phyloP scores from a whole-genome alignment of 139 green algal genomes.

The Volvox africanus region DNA sequence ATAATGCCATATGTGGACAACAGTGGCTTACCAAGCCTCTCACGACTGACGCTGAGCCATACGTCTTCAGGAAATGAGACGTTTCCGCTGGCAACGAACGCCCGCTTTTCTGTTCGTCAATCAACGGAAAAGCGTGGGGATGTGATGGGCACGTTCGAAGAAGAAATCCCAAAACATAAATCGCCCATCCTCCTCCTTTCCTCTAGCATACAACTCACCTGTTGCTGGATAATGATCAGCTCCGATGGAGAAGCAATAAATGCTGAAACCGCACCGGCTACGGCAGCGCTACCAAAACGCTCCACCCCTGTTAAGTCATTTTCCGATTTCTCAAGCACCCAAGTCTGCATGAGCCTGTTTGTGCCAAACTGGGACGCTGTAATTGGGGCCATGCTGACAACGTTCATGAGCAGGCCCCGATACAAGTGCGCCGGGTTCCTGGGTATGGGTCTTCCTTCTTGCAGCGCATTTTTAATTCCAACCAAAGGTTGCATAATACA shows the following conservation, averaged over 20 bases:
- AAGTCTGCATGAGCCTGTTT: conserved; percentile 71
- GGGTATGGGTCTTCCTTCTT: conserved; percentile 83
- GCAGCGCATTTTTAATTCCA: conserved; percentile 92
- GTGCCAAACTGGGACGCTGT: conserved; percentile 91
- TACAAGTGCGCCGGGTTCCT: conserved; percentile 76
- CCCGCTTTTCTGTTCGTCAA: conserved; percentile 65
- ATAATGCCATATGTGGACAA: not conserved
- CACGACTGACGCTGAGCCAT: conserved; percentile 64
- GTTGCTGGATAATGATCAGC: conserved; percentile 94
- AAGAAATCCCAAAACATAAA: not conserved
- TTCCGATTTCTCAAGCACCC: conserved; percentile 48
- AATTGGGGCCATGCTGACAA: conserved; percentile 89
- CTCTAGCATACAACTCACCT: conserved; percentile 51
- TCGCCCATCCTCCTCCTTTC: too few relatives aligned
- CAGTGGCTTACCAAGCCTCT: conserved; percentile 75
- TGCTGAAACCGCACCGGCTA: conserved; percentile 73
- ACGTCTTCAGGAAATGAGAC: conserved; percentile 55
- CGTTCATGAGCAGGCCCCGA: conserved; percentile 87
- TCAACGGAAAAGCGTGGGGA: not conserved
- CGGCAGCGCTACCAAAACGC: conserved; percentile 62
- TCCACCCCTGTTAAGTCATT: conserved; percentile 41
- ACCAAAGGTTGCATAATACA: conserved; percentile 89
- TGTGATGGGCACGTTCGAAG: not conserved
- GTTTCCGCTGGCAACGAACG: conserved; percentile 64
- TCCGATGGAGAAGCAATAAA: conserved; percentile 84